These are phyloP conservation scores for Salisapilia sapeloensis DNA, from an alignment of 352 stramenopile species.

Conservation along the genomic window DNA sequence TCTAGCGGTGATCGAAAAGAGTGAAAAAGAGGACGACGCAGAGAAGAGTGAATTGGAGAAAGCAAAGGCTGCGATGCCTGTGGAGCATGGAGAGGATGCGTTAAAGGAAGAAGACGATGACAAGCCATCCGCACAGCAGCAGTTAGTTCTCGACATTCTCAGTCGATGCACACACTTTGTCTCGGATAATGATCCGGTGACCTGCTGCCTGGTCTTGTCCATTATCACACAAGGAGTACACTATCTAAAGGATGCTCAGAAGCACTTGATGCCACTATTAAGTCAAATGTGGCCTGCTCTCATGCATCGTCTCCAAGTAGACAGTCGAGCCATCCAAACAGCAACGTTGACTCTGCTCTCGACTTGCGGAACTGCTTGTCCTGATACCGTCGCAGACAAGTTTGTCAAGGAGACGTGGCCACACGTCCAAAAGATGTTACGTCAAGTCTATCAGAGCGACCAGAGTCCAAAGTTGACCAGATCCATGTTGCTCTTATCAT, in stretches of 20 bases:
- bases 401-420: slow-evolving; percentile 77
- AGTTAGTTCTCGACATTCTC: slow-evolving; percentile 54
- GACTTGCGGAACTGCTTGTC: slow-evolving; percentile 27
- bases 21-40: slow-evolving; percentile 3
- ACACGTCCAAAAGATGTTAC: slow-evolving; percentile 19
- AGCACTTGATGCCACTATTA: slow-evolving; percentile 53
- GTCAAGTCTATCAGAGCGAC: slow-evolving; percentile 14
- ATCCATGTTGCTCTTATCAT: slow-evolving; percentile 40
- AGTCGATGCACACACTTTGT: slow-evolving; percentile 65
- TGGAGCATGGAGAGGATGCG: slow-evolving; percentile 13
- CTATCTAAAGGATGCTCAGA: slow-evolving; percentile 19
- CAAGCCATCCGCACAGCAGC: slow-evolving; percentile 5
- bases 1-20: too few relatives aligned
- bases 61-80: slow-evolving; percentile 47
- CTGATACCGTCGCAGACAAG: slow-evolving; percentile 62
- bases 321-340: slow-evolving; percentile 46
- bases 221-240: slow-evolving; percentile 46
- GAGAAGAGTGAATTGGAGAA: slow-evolving; percentile 3
- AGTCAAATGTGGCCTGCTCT: slow-evolving; percentile 60
- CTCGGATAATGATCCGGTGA: slow-evolving; percentile 38
- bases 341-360: slow-evolving; percentile 28
- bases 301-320: slow-evolving; percentile 26
- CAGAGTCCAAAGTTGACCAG: slow-evolving; percentile 22
- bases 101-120: slow-evolving; percentile 9
- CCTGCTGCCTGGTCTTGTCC: slow-evolving; percentile 53